These are phyloP conservation scores for Yamadazyma ubonensis DNA, from an alignment of 805 yeast genomes.

Conservation along the genomic window DNA sequence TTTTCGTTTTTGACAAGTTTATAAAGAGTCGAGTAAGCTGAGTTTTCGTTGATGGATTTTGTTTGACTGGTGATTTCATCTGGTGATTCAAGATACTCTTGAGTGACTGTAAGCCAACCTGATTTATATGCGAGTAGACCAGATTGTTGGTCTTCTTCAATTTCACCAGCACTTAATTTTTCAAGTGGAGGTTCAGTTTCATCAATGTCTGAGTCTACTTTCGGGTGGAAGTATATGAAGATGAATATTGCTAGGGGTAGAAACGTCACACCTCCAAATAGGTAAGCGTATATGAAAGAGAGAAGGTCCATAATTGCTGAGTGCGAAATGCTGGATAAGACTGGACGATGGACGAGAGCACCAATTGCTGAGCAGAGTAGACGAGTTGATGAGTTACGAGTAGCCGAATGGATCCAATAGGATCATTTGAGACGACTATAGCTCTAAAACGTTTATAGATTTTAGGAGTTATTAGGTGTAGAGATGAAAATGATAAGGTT, in stretches of 20 bases:
- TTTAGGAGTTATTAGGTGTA: too few relatives aligned
- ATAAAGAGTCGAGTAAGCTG: constrained; percentile 62
- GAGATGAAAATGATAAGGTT: too few relatives aligned
- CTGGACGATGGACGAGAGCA: too few relatives aligned
- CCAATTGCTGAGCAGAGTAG: too few relatives aligned
- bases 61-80: constrained; percentile 49
- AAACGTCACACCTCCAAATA: constrained; percentile 81
- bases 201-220: too few relatives aligned
- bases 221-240: constrained; percentile 42
- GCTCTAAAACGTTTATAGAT: too few relatives aligned
- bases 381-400: too few relatives aligned
- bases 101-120: constrained; percentile 87
- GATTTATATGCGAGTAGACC: constrained; percentile 64
- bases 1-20: constrained; percentile 46
- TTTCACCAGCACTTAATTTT: constrained; percentile 51
- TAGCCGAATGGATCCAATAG: too few relatives aligned
- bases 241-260: constrained; percentile 54
- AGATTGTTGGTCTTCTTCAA: constrained; percentile 57
- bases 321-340: background rate
- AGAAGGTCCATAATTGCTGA: constrained; percentile 9
- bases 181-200: constrained; percentile 8
- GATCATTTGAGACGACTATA: too few relatives aligned
- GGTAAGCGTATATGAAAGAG: constrained; percentile 48
- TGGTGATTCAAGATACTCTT: constrained; percentile 54
- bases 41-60: constrained; percentile 43